Percentiles rank a stretch among this genome's conserved stretches.
phyloP scores from a whole-genome alignment of 192 early-diverging fungal species.

The Backusella tarrabulga region DNA sequence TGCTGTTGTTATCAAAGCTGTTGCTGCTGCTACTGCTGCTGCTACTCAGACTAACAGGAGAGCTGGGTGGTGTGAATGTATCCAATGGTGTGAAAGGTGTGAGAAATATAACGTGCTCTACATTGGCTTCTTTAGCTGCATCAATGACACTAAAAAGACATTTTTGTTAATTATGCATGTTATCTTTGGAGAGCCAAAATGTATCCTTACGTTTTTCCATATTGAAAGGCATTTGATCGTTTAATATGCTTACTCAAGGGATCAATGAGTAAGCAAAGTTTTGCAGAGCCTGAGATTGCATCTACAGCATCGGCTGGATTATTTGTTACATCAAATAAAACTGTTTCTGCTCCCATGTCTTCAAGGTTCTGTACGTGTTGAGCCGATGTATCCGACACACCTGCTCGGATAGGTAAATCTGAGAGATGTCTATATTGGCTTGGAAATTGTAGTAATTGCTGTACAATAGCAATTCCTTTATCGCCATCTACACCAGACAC shows the following conservation, averaged over 20 bases:
- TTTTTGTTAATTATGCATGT: too few species aligned
- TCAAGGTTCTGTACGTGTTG: constrained; percentile 12
- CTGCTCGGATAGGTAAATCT: constrained; percentile 23
- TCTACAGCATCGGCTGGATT: constrained; percentile 8
- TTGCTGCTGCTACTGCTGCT: not conserved
- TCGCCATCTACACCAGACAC: constrained; percentile 37
- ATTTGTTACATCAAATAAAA: constrained; percentile 23
- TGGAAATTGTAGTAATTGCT: constrained; percentile 26
- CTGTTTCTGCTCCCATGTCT: constrained; percentile 17
- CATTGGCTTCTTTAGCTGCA: constrained; percentile 33
- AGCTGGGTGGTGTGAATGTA: constrained; percentile 5
- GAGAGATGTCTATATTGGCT: constrained; percentile 24
- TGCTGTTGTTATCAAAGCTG: not conserved
- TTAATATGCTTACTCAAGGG: constrained; percentile 32
- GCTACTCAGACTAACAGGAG: not conserved
- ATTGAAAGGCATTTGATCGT: constrained; percentile 25
- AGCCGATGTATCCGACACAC: constrained; percentile 17
- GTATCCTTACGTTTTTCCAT: constrained; percentile 28
- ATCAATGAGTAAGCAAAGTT: constrained; percentile 31
- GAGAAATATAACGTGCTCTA: constrained; percentile 35
- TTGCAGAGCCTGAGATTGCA: constrained; percentile 25
- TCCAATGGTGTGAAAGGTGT: constrained; percentile 34
- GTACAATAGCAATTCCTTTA: constrained; percentile 33
- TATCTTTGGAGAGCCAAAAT: not conserved
- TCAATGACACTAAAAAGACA: constrained; percentile 19